Base-by-base conservation (phyloP, 768 basidiomycete species). In the Terana coerulea region DNA sequence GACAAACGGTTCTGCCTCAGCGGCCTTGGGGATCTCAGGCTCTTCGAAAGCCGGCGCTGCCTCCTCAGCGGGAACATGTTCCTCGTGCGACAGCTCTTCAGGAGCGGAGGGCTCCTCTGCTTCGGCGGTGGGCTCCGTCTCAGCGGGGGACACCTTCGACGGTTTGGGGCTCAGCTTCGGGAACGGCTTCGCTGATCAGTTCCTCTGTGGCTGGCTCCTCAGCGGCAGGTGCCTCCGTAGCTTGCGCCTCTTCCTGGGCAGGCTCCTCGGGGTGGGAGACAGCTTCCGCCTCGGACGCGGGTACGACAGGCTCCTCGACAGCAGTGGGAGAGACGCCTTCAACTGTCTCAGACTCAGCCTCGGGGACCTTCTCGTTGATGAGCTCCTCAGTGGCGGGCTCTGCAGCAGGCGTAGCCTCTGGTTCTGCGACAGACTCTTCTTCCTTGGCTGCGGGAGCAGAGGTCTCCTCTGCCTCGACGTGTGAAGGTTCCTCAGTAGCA, bases 101-200 rank as follows among this genome's bases (percentile, higher is more conserved):
- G 47, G 33, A 15, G 36, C 47, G 39, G 39, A 11, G 8, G 43
- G 26, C 28, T 44, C 43, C 26, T 44, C 44, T 37, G 49, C 52
- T 21, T 43, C 35, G 17, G 21, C 41, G 24, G 15, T 24, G 28
- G 42, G 31, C 12, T 31, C 40, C 34, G 35, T 28, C 19, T 26
- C 48, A 37, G 29, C 40, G 17, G 5, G 39, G 6, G 19, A 40
- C 39, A 22, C 39, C 39, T 24, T 40, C 39, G 39, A 40, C 39
- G 21, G 39, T 40, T 24, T 40, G 6, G 21, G 5, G 21, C 39
- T 40, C 6, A 11, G 39, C 21, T 15, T 40, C 39, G 21, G 39
- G 39, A 40, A 24, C 19, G 25, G 39, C 21, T 14, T 40, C 39
- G 39, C 21, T 19, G 11, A 24, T 3, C 39, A 22, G 8, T 24